Conservation (phyloP, 192 early-diverging fungal species). For the Backusella macrospora region DNA sequence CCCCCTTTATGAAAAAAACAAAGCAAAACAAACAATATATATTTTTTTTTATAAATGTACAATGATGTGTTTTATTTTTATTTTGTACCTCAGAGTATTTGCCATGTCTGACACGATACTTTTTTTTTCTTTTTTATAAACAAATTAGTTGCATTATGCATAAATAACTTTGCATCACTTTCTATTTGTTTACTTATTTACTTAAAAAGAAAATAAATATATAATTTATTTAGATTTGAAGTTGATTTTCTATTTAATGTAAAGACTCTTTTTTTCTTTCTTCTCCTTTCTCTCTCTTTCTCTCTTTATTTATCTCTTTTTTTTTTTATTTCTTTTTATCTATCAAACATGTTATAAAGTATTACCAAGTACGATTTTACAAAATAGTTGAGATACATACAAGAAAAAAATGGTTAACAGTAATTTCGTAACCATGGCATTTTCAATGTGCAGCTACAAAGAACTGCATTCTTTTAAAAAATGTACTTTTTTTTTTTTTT, state of each 20-base stretch:
- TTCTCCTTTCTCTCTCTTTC: no score
- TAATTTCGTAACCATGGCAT: constrained; percentile 9
- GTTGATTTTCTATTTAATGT: no score
- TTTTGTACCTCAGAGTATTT: not conserved
- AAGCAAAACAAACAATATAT: not conserved
- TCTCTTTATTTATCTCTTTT: no score
- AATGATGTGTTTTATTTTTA: constrained; percentile 16
- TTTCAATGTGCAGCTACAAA: constrained; percentile 1
- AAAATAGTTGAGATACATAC: no score
- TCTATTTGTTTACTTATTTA: not conserved
- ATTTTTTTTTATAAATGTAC: constrained; percentile 5
- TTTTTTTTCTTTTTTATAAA: not conserved
- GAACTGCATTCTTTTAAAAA: constrained; percentile 7
- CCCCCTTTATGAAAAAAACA: no score
- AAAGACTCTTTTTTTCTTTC: not conserved
- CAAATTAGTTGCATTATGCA: constrained; percentile 10
- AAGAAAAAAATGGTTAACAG: no score
- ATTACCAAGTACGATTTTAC: no score
- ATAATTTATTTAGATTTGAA: not conserved
- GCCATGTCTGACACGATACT: not conserved
- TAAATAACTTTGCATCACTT: constrained; percentile 16
- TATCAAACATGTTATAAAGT: not conserved
- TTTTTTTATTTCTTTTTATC: not conserved
- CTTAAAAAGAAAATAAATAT: not conserved
- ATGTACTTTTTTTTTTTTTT: not conserved